phyloP scores from a whole-genome alignment of 805 yeast genomes.

The Yamadazyma insecticola region DNA sequence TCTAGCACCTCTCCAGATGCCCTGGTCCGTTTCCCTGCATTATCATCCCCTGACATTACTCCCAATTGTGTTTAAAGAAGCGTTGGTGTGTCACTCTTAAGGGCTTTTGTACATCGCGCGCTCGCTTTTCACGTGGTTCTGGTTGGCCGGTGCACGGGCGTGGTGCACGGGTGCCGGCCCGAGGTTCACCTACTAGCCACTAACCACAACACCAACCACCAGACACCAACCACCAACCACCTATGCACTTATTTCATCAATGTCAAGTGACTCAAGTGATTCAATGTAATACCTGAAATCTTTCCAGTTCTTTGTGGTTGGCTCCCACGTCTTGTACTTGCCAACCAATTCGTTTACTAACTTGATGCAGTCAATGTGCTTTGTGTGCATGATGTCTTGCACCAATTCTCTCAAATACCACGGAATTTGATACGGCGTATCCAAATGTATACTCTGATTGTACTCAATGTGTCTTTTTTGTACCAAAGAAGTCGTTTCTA shows the following conservation, averaged over 20 bases:
- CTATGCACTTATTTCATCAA: constrained; percentile 20
- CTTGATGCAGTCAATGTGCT: constrained; percentile 22
- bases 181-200: too few relatives aligned
- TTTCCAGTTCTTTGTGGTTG: constrained; percentile 25
- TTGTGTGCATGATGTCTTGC: constrained; percentile 27
- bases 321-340: constrained; percentile 27
- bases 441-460: too few relatives aligned
- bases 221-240: neutral
- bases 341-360: constrained; percentile 20
- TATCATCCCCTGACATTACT: constrained; percentile 6
- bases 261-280: constrained; percentile 26
- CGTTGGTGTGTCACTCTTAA: too few relatives aligned
- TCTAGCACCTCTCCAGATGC: constrained; percentile 80
- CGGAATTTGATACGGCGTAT: constrained; percentile 24
- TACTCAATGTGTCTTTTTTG: constrained; percentile 12
- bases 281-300: constrained; percentile 30
- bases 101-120: too few relatives aligned
- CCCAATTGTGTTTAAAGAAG: too few relatives aligned
- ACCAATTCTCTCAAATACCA: constrained; percentile 37
- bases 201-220: neutral
- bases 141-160: too few relatives aligned
- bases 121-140: too few relatives aligned
- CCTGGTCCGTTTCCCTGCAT: constrained; percentile 48
- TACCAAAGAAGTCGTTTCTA: constrained; percentile 33
- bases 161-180: neutral